Evolutionary conservation across 1,284 basidiomycete species (phyloP), one percentile per base, ranked within the genome.

Genomic region (Phaffia rhodozyma): DNA sequence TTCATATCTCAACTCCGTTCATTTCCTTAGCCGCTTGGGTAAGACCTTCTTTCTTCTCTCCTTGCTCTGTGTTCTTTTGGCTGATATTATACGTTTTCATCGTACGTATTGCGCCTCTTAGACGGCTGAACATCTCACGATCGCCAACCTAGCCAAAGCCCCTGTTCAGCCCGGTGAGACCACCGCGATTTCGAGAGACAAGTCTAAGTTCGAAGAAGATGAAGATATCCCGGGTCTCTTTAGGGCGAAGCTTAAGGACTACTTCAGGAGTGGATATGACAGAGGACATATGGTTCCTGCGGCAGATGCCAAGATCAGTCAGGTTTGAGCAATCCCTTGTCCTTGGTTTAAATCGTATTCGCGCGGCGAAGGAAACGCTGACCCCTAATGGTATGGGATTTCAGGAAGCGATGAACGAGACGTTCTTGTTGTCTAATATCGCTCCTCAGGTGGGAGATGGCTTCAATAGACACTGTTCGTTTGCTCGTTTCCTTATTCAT

Each of bases 231-330:
- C 94, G 0, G 78, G 78, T 57, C 70, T 79, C 61, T 99, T 97
- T 80, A 82, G 93, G 34, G 87, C 94, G 0, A 86, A 83, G 66
- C 78, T 97, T 68, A 80, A 85, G 70, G 91, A 97, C 73, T 94
- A 97, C 74, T 94, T 97, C 76, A 81, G 82, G 66, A 92, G 89
- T 70, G 94, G 94, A 18, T 98, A 97, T 75, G 94, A 97, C 73
- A 84, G 94, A 21, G 96, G 94, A 54, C 94, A 98, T 75, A 97
- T 98, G 93, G 77, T 91, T 0, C 92, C 94, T 48, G 94, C 94
- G n/a, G 94, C 94, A 43, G 96, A 98, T 75, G 93, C 92, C 9
- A 97, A 96, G 74, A 76, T 78, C n/a, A 89, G 86, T 29, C 85
- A 87, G 75, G 84, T 83, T 43, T 16, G 67, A 25, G 75, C 69